A percentile compares a stretch with the other conserved stretches of the same genome.
These are phyloP conservation scores for Lasiodiplodia sp. DNA, from an alignment of 2,329 filamentous ascomycete genomes.

Conservation along the genomic window DNA sequence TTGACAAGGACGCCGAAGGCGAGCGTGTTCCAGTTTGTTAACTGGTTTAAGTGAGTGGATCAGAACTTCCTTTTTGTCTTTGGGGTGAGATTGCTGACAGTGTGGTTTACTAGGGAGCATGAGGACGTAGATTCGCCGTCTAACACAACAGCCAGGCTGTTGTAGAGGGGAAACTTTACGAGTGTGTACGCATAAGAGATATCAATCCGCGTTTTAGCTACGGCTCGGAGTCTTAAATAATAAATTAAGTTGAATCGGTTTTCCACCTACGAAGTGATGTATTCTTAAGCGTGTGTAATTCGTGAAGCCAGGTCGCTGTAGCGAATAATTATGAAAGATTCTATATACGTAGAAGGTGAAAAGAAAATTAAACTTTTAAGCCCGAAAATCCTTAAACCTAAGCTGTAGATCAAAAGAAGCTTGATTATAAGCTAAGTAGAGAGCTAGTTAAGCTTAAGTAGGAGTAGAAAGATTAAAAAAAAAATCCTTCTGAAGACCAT, in stretches of 20 bases:
- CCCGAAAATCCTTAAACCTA: too few species aligned
- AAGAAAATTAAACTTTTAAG: too few species aligned
- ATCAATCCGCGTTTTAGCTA: neutral
- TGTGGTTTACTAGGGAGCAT: neutral
- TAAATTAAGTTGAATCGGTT: neutral
- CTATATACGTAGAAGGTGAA: too few species aligned
- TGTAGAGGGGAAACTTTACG: neutral
- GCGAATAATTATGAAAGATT: too few species aligned
- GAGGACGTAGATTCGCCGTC: constrained; percentile 5
- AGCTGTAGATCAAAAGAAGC: too few species aligned
- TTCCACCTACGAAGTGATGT: too few species aligned
- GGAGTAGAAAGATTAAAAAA: neutral
- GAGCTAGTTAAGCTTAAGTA: neutral
- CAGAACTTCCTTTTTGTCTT: neutral
- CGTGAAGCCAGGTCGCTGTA: too few species aligned
- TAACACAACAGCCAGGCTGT: neutral
- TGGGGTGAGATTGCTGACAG: neutral
- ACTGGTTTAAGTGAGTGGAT: constrained; percentile 48
- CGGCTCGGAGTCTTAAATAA: neutral
- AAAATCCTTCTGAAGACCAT: neutral
- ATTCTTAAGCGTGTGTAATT: too few species aligned
- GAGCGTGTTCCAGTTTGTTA: constrained; percentile 52
- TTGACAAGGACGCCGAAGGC: constrained; percentile 52
- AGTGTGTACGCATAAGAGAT: neutral
- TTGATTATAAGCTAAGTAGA: neutral